phyloP scores from a whole-genome alignment of 2,329 filamentous ascomycete species.

The Colletotrichum orchidophilum region DNA sequence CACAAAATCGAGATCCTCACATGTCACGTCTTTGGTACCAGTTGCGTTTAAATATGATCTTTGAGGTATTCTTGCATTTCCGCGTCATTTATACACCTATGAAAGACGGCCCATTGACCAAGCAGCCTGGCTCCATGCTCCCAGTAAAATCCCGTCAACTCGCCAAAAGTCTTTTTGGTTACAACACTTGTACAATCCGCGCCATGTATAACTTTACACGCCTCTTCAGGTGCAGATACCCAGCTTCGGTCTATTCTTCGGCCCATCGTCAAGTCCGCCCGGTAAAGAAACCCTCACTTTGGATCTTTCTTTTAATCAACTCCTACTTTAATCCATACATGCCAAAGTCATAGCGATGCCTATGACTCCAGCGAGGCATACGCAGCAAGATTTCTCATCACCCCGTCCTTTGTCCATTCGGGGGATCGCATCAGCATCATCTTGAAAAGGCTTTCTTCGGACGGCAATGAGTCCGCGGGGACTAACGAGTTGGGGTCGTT shows the following conservation, averaged over 20 bases:
- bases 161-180: conserved; percentile 26
- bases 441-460: conserved; percentile 72
- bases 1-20: not conserved
- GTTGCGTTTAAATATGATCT: not conserved
- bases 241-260: not conserved
- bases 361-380: conserved; percentile 62
- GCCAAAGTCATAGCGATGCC: not conserved
- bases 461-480: conserved; percentile 71
- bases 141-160: conserved; percentile 21
- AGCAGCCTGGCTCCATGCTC: conserved; percentile 30
- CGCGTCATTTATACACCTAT: conserved; percentile 33
- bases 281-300: not conserved
- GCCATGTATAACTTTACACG: not conserved
- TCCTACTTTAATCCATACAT: not conserved
- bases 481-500: conserved; percentile 59
- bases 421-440: conserved; percentile 72
- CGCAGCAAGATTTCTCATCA: conserved; percentile 74
- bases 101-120: conserved; percentile 26
- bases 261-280: not conserved
- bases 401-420: conserved; percentile 70
- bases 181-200: conserved; percentile 30
- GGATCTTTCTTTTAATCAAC: not conserved
- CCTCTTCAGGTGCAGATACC: not conserved
- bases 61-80: conserved; percentile 33
- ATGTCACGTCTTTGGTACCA: not conserved